phyloP scores from a whole-genome alignment of 805 yeast genomes.

The Spathaspora hagerdaliae region DNA sequence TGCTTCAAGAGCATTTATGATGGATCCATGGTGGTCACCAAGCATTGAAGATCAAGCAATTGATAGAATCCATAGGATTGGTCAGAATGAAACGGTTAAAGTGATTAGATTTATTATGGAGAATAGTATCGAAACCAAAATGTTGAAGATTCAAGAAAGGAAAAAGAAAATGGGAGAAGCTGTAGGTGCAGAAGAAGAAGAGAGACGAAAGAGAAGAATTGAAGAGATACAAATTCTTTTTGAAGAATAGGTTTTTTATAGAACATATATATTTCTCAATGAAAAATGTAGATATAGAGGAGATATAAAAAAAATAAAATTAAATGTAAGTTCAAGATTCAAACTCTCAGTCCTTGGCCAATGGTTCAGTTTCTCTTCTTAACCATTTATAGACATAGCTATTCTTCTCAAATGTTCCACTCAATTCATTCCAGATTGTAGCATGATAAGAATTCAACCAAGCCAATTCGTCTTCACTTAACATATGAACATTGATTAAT shows the following conservation, averaged over 20 bases:
- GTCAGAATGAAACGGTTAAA: conserved; percentile 69
- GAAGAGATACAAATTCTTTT: conserved; percentile 71
- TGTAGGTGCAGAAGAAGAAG: conserved; percentile 72
- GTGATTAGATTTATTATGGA: conserved; percentile 79
- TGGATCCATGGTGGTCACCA: conserved; percentile 98
- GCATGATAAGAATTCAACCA: conserved; percentile 71
- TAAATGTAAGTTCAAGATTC: too few species aligned
- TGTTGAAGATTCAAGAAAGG: conserved; percentile 82
- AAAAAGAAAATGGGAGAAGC: conserved; percentile 81
- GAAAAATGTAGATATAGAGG: too few species aligned
- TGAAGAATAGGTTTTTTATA: conserved; percentile 30
- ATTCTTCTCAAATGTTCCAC: conserved; percentile 31
- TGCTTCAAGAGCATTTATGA: conserved; percentile 80
- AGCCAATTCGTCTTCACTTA: conserved; percentile 56
- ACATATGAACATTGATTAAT: conserved; percentile 58
- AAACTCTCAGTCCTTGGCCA: conserved; percentile 3
- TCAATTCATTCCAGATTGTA: conserved; percentile 49
- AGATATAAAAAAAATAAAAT: too few species aligned
- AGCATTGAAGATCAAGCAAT: conserved; percentile 89
- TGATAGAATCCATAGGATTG: conserved; percentile 87
- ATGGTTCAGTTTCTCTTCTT: conserved; percentile 41
- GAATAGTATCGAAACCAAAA: conserved; percentile 80
- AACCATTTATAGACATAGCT: conserved; percentile 46
- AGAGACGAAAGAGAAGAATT: conserved; percentile 60
- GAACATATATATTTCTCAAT: too few species aligned